phyloP scores from a whole-genome alignment of 2,329 filamentous ascomycete genomes.

The Diaporthe citri region DNA sequence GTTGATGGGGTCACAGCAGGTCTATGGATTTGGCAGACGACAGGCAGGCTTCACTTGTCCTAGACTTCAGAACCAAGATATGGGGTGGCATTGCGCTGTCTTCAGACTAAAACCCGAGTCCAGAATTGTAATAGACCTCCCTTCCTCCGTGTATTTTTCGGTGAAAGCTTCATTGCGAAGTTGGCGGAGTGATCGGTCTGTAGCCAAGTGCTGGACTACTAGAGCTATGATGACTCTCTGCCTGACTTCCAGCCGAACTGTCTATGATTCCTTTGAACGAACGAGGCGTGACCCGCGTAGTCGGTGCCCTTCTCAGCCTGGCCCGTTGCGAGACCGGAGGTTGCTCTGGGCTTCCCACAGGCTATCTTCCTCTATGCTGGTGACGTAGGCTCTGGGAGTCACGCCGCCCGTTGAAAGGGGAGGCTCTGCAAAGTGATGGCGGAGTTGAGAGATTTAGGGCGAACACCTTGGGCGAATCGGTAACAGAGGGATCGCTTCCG shows the following conservation, averaged over 20 bases:
- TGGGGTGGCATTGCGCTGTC: background rate
- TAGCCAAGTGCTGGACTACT: background rate
- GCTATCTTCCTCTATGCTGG: background rate
- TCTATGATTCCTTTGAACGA: background rate
- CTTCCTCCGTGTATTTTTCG: no score
- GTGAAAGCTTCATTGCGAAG: background rate
- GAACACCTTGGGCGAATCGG: constrained; percentile 13
- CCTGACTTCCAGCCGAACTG: background rate
- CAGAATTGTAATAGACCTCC: constrained; percentile 16
- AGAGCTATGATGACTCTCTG: background rate
- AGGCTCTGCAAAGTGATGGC: constrained; percentile 23
- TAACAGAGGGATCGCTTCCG: background rate
- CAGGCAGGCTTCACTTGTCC: constrained; percentile 11
- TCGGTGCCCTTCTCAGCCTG: background rate
- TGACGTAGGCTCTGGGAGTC: background rate
- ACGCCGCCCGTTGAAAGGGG: background rate
- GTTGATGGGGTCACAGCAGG: constrained; percentile 8
- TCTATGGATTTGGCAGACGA: constrained; percentile 10
- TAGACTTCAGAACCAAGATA: constrained; percentile 14
- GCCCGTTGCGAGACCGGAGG: background rate
- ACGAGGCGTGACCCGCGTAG: background rate
- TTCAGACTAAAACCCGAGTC: background rate
- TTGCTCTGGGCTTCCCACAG: background rate
- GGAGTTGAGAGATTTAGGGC: background rate
- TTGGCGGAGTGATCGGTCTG: background rate